Evolutionary conservation across 306 rosid genomes (phyloP).

Genomic region (Parietaria judaica): DNA sequence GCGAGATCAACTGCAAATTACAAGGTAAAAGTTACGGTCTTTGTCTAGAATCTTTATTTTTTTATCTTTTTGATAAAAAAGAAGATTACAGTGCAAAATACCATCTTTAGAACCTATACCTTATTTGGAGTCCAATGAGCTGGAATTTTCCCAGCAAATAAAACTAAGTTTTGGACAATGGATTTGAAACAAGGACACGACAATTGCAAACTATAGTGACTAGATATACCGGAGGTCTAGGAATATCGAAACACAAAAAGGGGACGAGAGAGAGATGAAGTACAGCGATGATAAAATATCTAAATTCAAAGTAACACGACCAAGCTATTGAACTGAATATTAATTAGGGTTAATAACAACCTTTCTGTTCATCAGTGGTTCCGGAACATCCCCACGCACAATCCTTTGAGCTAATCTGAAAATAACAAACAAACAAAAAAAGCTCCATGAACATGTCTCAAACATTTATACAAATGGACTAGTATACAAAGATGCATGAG

Average conservation of each 20-base stretch:
- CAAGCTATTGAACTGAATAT: background rate
- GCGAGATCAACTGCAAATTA: conserved; percentile 69
- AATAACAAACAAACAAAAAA: background rate
- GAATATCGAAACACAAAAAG: too few species aligned
- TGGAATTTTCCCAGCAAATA: conserved; percentile 1
- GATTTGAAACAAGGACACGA: background rate
- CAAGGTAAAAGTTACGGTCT: conserved; percentile 11
- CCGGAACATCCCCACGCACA: conserved; percentile 97
- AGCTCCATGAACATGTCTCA: background rate
- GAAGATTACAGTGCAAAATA: too few species aligned
- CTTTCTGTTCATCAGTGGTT: conserved; percentile 85
- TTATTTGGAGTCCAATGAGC: too few species aligned
- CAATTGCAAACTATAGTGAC: background rate
- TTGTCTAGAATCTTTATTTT: conserved; percentile 5
- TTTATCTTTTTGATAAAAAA: background rate
- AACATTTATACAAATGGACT: background rate
- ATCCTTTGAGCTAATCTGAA: conserved; percentile 95
- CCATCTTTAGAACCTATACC: too few species aligned
- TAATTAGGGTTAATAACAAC: conserved; percentile 25
- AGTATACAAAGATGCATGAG: background rate
- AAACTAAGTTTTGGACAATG: background rate
- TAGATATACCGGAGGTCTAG: background rate
- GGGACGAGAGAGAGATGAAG: too few species aligned
- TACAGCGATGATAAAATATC: too few species aligned
- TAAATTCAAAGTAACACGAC: background rate